Percentiles rank a stretch among this genome's conserved stretches.
Evolutionary conservation across 2,329 filamentous ascomycete species (phyloP).

Genomic region (Fusarium tanahbumbuense): DNA sequence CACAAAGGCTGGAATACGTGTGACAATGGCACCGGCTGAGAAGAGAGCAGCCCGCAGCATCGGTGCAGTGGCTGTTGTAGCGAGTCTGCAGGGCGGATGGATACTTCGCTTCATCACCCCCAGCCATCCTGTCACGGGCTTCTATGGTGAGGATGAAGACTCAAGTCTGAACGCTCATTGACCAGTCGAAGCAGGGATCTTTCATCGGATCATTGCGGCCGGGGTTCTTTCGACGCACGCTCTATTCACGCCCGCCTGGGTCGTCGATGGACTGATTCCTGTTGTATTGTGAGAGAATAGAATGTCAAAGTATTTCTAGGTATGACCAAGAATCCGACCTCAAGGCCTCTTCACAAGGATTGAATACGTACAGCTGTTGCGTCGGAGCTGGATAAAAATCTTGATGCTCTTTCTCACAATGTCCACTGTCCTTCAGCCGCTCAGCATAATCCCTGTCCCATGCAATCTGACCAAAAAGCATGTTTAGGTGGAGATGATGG

Average conservation of each 20-base stretch:
- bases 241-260: background rate
- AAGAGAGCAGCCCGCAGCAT: slow-evolving; percentile 36
- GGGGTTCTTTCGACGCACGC: background rate
- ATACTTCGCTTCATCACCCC: background rate
- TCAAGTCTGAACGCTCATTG: background rate
- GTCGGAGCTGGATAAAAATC: slow-evolving; percentile 22
- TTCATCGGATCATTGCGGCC: slow-evolving; percentile 11
- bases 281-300: background rate
- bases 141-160: slow-evolving; percentile 1
- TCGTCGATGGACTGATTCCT: background rate
- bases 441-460: slow-evolving; percentile 33
- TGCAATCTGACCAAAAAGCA: slow-evolving; percentile 37
- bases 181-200: slow-evolving; percentile 15
- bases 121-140: background rate
- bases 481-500: slow-evolving; percentile 24
- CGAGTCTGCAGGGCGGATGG: slow-evolving; percentile 3
- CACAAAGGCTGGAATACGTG: slow-evolving; percentile 38
- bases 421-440: slow-evolving; percentile 38
- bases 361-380: slow-evolving; percentile 1
- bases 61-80: slow-evolving; percentile 21
- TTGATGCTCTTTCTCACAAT: slow-evolving; percentile 29
- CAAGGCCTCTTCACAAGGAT: slow-evolving; percentile 12
- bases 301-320: background rate
- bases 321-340: background rate
- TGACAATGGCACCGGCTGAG: slow-evolving; percentile 41